These are phyloP conservation scores for Saccharum hybrid DNA, from an alignment of 202 grass and related monocot species.

Conservation along the genomic window DNA sequence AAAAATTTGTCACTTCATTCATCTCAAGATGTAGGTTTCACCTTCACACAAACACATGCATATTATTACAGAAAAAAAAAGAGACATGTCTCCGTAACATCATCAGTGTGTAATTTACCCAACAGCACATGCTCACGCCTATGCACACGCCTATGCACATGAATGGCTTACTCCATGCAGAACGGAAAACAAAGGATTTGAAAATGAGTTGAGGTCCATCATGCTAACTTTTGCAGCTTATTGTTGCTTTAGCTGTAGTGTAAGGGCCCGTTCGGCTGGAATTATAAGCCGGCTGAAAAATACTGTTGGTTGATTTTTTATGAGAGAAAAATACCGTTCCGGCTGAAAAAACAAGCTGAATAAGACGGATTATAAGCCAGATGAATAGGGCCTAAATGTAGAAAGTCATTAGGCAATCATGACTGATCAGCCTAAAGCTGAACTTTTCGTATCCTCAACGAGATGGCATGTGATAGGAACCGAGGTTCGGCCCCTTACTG, in stretches of 20 bases:
- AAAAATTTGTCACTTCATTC: slow-evolving; percentile 9
- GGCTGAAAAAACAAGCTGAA: too few relatives aligned
- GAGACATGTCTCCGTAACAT: neutral
- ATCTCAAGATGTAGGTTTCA: neutral
- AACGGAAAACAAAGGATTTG: neutral
- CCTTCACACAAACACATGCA: neutral
- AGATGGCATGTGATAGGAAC: too few relatives aligned
- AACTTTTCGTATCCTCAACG: neutral
- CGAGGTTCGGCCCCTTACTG: too few relatives aligned
- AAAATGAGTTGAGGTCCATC: neutral
- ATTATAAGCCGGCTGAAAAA: too few relatives aligned
- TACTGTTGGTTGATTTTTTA: too few relatives aligned
- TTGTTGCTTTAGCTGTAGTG: neutral
- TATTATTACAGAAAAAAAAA: neutral
- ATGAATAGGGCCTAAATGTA: too few relatives aligned
- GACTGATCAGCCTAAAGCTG: neutral
- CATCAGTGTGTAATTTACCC: neutral
- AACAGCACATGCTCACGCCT: neutral
- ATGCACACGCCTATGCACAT: too few relatives aligned
- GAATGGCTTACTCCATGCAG: neutral
- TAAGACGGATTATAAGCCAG: too few relatives aligned
- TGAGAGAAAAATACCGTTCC: too few relatives aligned
- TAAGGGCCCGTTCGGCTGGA: too few relatives aligned
- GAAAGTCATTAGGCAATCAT: neutral
- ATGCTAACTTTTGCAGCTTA: slow-evolving; percentile 34